Evolutionary conservation across 2,329 filamentous ascomycete species (phyloP).

Genomic region (Dissoconium aciculare): DNA sequence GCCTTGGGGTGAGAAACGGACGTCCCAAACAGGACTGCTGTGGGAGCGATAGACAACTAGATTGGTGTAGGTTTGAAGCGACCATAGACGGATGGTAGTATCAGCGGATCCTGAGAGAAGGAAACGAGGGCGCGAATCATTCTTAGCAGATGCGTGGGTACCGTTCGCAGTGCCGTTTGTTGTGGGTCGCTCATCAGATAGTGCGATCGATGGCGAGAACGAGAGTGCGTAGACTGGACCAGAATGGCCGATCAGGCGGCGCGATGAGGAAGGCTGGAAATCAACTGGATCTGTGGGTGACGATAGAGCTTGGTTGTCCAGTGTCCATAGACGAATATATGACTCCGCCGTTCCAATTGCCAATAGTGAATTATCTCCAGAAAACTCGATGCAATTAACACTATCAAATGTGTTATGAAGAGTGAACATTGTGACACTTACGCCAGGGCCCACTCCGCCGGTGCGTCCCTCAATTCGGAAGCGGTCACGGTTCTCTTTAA

Average conservation of each 20-base stretch:
- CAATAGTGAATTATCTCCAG: constrained; percentile 72
- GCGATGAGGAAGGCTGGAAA: constrained; percentile 50
- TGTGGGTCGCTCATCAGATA: constrained; percentile 14
- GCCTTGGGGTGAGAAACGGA: constrained; percentile 81
- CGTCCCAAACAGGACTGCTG: constrained; percentile 73
- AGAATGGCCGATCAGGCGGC: constrained; percentile 69
- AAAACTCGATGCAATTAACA: constrained; percentile 89
- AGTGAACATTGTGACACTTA: constrained; percentile 94
- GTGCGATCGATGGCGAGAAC: constrained; percentile 58
- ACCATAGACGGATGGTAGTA: constrained; percentile 82
- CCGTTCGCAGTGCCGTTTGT: constrained; percentile 27
- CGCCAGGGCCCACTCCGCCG: constrained; percentile 64
- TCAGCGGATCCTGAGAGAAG: constrained; percentile 80
- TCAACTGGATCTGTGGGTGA: constrained; percentile 49
- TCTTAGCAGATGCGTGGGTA: constrained; percentile 13
- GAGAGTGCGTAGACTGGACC: constrained; percentile 78
- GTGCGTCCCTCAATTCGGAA: constrained; percentile 77
- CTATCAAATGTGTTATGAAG: constrained; percentile 93
- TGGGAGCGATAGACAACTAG: constrained; percentile 90
- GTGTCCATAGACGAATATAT: constrained; percentile 86
- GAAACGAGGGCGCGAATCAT: constrained; percentile 49
- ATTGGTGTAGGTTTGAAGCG: constrained; percentile 78
- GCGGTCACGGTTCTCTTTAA: constrained; percentile 82
- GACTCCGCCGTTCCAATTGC: constrained; percentile 85
- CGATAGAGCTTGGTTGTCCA: constrained; percentile 69